Percentiles rank a stretch among this genome's conserved stretches.
Evolutionary conservation across 257 asterid species (phyloP).

Genomic region (Solanum tarijense): DNA sequence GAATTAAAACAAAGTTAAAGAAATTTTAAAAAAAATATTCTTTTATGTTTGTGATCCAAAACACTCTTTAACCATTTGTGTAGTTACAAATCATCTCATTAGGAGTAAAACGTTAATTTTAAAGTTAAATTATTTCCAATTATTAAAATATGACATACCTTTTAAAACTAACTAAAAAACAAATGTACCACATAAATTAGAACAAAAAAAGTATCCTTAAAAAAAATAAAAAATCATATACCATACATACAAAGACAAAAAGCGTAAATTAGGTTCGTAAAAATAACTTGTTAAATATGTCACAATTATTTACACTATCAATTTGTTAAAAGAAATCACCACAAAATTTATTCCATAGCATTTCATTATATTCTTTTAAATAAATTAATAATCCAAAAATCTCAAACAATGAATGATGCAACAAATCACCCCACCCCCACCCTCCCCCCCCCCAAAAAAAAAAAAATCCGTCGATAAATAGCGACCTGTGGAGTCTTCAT

Average conservation of each 20-base stretch:
- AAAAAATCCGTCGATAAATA: not conserved
- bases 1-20: too few relatives aligned
- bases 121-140: too few relatives aligned
- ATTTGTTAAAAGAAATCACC: not conserved
- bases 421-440: not conserved
- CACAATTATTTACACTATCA: not conserved
- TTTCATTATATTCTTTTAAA: not conserved
- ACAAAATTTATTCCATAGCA: not conserved
- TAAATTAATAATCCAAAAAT: not conserved
- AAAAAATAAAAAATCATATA: not conserved
- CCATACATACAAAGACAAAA: not conserved
- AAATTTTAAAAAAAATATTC: accelerated
- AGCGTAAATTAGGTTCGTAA: not conserved
- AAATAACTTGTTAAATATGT: not conserved
- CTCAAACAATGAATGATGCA: not conserved
- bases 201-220: too few relatives aligned
- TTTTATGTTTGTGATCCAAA: not conserved
- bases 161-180: too few relatives aligned
- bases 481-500: not conserved
- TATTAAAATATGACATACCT: too few relatives aligned
- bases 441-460: not conserved
- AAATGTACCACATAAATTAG: too few relatives aligned
- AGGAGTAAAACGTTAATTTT: accelerated
- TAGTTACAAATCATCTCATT: too few relatives aligned
- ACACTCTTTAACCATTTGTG: too few relatives aligned